These are phyloP conservation scores for Penicillium sp. DNA, from an alignment of 2,329 filamentous ascomycete genomes.

Conservation along the genomic window DNA sequence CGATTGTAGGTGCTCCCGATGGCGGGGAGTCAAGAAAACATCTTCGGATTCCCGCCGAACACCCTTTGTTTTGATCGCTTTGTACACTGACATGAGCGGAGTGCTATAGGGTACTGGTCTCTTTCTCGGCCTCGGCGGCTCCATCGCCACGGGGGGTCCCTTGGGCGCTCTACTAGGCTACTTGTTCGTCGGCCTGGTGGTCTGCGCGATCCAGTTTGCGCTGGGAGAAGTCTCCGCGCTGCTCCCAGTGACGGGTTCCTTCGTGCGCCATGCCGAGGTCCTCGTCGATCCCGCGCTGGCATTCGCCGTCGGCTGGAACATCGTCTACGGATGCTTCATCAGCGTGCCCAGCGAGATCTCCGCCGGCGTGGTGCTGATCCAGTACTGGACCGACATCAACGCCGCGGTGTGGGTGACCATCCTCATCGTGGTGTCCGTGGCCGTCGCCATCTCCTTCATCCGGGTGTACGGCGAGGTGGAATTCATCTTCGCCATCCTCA, in stretches of 20 bases:
- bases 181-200: constrained; percentile 49
- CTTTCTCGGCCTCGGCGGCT: constrained; percentile 52
- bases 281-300: constrained; percentile 52
- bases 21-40: too few species aligned
- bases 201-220: constrained; percentile 52
- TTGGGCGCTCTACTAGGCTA: constrained; percentile 53
- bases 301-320: constrained; percentile 50
- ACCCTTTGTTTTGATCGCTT: too few species aligned
- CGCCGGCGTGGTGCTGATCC: constrained; percentile 60
- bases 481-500: constrained; percentile 53
- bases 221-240: constrained; percentile 53
- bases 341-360: constrained; percentile 60
- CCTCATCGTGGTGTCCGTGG: constrained; percentile 57
- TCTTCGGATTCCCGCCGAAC: too few species aligned
- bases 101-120: constrained; percentile 50
- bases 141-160: constrained; percentile 51
- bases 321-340: constrained; percentile 53
- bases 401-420: constrained; percentile 47
- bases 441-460: constrained; percentile 56
- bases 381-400: constrained; percentile 55
- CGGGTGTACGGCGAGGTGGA: constrained; percentile 52
- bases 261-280: constrained; percentile 52
- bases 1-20: constrained; percentile 34
- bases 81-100: too few species aligned
- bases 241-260: constrained; percentile 52